These are phyloP conservation scores for Leucosporidium creatinivorum DNA, from an alignment of 768 basidiomycete genomes.

Conservation along the genomic window DNA sequence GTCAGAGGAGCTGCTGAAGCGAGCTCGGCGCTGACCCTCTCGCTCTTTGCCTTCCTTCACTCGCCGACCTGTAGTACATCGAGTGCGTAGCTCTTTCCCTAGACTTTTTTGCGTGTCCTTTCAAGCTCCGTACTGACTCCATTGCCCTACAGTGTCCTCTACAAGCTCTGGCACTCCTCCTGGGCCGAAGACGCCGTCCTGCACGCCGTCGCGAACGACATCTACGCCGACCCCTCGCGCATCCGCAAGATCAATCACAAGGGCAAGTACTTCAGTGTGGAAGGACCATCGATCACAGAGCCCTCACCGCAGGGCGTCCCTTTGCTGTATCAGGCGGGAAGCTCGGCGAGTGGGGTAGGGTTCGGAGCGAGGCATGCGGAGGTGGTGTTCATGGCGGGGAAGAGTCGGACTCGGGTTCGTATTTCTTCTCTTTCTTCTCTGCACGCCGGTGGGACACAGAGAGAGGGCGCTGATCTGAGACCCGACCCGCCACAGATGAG, in stretches of 20 bases:
- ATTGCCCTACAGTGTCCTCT: not conserved
- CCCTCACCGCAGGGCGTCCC: conserved; percentile 9
- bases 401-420: no score
- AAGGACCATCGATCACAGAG: conserved; percentile 3
- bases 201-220: not conserved
- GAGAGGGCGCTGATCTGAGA: no score
- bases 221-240: conserved; percentile 4
- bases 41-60: no score
- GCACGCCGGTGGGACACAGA: no score
- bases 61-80: no score
- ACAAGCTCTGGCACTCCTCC: conserved; percentile 21
- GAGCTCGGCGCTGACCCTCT: no score
- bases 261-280: conserved; percentile 7
- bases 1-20: no score
- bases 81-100: no score
- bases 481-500: not conserved
- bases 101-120: no score
- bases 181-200: conserved; percentile 13
- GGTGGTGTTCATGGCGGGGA: conserved; percentile 1
- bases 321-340: conserved; percentile 7
- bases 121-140: no score
- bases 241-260: conserved; percentile 12
- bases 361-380: conserved; percentile 7
- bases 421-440: no score
- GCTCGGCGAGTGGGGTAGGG: not conserved